Percentiles rank a stretch among this genome's conserved stretches.
phyloP scores from a whole-genome alignment of 352 stramenopile species.

The Globisporangium canariense region DNA sequence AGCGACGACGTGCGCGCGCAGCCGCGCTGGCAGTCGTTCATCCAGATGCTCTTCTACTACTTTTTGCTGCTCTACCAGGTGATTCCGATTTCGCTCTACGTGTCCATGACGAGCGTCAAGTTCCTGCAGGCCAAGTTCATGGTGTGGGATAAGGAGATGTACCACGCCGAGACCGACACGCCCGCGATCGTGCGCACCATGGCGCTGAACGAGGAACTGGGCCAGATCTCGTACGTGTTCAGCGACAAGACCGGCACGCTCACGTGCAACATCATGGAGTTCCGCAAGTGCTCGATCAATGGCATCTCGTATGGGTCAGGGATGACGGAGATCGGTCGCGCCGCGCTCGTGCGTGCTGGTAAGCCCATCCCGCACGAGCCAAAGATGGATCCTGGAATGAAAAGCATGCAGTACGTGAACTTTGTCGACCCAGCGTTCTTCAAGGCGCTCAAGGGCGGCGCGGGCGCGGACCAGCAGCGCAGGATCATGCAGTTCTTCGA shows the following conservation, averaged over 20 bases:
- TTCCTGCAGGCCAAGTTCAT: constrained; percentile 88
- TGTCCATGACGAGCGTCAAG: constrained; percentile 89
- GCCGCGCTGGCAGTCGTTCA: constrained; percentile 49
- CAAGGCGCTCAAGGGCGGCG: constrained; percentile 52
- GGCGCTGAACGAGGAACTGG: constrained; percentile 90
- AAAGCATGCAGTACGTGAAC: constrained; percentile 70
- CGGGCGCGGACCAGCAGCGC: constrained; percentile 37
- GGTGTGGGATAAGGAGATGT: constrained; percentile 87
- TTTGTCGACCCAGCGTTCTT: constrained; percentile 71
- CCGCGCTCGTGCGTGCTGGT: constrained; percentile 48
- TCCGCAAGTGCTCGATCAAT: constrained; percentile 93
- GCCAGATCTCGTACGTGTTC: constrained; percentile 90
- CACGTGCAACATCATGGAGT: constrained; percentile 94
- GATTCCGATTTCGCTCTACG: constrained; percentile 93
- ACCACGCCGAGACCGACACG: constrained; percentile 91
- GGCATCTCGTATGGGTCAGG: constrained; percentile 88
- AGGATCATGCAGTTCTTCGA: constrained; percentile 81
- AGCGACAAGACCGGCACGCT: constrained; percentile 92
- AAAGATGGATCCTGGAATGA: constrained; percentile 50
- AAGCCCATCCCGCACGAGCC: constrained; percentile 64
- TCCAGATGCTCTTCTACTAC: constrained; percentile 92
- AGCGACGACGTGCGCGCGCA: constrained; percentile 30
- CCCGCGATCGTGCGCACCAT: constrained; percentile 80
- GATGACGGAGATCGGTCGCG: constrained; percentile 76
- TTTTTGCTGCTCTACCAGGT: constrained; percentile 90